Percentiles rank a stretch among this genome's conserved stretches.
phyloP scores from a whole-genome alignment of 345 rosid species.

The Hibiscus trionum region DNA sequence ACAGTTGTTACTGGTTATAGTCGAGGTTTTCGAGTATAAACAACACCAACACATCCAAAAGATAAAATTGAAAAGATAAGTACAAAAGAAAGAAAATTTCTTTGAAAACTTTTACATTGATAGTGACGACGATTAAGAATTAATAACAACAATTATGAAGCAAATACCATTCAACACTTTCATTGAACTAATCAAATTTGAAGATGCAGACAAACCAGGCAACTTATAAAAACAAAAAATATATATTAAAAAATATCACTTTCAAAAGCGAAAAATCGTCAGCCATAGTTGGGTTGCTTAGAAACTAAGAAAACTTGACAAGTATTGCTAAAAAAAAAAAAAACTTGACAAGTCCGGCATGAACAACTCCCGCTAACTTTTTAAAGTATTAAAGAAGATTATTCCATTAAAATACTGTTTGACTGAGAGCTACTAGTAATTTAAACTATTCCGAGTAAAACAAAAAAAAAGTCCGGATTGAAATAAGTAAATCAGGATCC shows the following conservation, averaged over 20 bases:
- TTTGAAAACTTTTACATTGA: neutral
- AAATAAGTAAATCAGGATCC: neutral
- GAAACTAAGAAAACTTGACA: neutral
- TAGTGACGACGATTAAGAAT: neutral
- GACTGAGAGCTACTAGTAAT: neutral
- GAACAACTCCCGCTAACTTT: neutral
- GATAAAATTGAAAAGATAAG: neutral
- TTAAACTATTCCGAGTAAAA: neutral
- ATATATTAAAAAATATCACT: neutral
- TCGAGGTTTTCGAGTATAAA: neutral
- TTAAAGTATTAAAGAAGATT: neutral
- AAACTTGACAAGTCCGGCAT: neutral
- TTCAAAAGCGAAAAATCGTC: neutral
- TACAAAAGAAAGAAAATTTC: neutral
- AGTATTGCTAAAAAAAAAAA: neutral
- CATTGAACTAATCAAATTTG: neutral
- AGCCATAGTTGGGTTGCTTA: neutral
- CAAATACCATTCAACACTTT: neutral
- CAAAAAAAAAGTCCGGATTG: neutral
- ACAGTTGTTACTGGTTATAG: neutral
- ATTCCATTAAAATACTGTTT: neutral
- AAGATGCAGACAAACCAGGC: neutral
- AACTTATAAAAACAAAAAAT: neutral
- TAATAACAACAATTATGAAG: neutral
- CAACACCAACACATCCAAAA: neutral